A percentile compares a stretch with the other conserved stretches of the same genome.
Evolutionary conservation across 2,329 filamentous ascomycete species (phyloP).

Genomic region (Paraphoma sp.): DNA sequence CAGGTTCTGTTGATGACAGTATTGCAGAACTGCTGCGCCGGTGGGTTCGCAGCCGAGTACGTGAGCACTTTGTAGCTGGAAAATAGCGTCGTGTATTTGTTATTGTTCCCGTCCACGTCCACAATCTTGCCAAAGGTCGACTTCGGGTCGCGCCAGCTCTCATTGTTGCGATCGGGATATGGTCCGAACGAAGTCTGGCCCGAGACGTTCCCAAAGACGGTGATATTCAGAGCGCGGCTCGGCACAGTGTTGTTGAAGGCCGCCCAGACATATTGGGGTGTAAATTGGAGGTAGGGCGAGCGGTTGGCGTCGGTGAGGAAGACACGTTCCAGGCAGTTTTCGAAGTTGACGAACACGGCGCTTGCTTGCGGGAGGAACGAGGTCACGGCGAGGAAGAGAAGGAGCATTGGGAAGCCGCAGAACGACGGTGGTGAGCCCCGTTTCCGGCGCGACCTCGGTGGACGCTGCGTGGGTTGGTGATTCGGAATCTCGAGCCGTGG

Average conservation of each 20-base stretch:
- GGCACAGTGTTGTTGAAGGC: constrained; percentile 69
- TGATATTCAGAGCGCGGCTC: constrained; percentile 74
- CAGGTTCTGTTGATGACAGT: constrained; percentile 62
- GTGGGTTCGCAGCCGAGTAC: constrained; percentile 70
- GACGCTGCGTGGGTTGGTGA: constrained; percentile 36
- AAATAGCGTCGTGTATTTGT: constrained; percentile 75
- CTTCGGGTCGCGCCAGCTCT: constrained; percentile 64
- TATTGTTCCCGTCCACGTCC: constrained; percentile 63
- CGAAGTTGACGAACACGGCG: constrained; percentile 72
- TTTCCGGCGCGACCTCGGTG: constrained; percentile 41
- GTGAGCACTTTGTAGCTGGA: constrained; percentile 75
- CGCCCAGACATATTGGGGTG: constrained; percentile 76
- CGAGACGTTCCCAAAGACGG: constrained; percentile 89
- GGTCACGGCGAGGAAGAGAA: constrained; percentile 33
- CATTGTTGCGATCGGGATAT: constrained; percentile 64
- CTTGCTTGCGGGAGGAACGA: constrained; percentile 33
- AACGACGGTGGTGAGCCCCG: constrained; percentile 6
- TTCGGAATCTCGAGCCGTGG: constrained; percentile 31
- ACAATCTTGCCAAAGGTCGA: constrained; percentile 78
- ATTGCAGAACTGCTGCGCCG: constrained; percentile 68
- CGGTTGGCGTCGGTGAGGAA: constrained; percentile 64
- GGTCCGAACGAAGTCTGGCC: constrained; percentile 67
- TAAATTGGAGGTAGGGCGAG: constrained; percentile 76
- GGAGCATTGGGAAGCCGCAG: constrained; percentile 19
- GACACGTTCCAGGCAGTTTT: constrained; percentile 75